A percentile compares a stretch with the other conserved stretches of the same genome.
phyloP scores from a whole-genome alignment of 495 filamentous ascomycete genomes.

The Xylona heveae region DNA sequence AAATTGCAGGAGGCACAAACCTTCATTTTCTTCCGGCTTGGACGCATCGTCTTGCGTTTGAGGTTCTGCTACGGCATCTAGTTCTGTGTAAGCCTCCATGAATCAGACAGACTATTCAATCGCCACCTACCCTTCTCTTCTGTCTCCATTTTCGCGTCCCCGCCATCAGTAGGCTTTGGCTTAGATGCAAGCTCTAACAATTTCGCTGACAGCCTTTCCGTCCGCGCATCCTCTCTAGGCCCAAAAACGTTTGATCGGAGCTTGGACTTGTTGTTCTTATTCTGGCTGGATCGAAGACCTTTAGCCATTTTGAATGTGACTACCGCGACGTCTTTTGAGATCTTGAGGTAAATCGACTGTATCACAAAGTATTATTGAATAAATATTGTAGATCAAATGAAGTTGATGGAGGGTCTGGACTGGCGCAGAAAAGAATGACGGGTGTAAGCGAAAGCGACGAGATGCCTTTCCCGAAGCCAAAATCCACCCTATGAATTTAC shows the following conservation, averaged over 20 bases:
- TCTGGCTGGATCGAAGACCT: constrained; percentile 46
- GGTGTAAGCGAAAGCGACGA: too few relatives aligned
- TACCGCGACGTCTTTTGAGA: too few relatives aligned
- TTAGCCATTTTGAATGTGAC: constrained; percentile 61
- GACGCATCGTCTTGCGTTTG: too few relatives aligned
- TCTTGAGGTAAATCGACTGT: too few relatives aligned
- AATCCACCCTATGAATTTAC: too few relatives aligned
- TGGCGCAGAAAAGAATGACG: too few relatives aligned
- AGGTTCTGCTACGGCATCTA: neutral
- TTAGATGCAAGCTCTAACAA: constrained; percentile 51
- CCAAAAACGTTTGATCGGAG: constrained; percentile 62
- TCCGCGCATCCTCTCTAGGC: constrained; percentile 52
- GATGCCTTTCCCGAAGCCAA: too few relatives aligned
- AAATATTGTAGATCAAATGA: too few relatives aligned
- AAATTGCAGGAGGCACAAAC: neutral
- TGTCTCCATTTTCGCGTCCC: constrained; percentile 16
- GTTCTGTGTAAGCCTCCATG: neutral
- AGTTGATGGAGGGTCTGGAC: too few relatives aligned
- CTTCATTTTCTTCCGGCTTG: too few relatives aligned
- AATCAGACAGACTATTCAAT: neutral
- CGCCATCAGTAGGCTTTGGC: constrained; percentile 25
- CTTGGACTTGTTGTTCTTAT: constrained; percentile 56
- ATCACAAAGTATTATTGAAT: too few relatives aligned
- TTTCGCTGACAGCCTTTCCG: constrained; percentile 59
- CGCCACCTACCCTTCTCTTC: constrained; percentile 8